Percentiles rank a stretch among this genome's conserved stretches.
Evolutionary conservation across 176 grass and related monocot genomes (phyloP).

Genomic region (Cymbopogon citratus): DNA sequence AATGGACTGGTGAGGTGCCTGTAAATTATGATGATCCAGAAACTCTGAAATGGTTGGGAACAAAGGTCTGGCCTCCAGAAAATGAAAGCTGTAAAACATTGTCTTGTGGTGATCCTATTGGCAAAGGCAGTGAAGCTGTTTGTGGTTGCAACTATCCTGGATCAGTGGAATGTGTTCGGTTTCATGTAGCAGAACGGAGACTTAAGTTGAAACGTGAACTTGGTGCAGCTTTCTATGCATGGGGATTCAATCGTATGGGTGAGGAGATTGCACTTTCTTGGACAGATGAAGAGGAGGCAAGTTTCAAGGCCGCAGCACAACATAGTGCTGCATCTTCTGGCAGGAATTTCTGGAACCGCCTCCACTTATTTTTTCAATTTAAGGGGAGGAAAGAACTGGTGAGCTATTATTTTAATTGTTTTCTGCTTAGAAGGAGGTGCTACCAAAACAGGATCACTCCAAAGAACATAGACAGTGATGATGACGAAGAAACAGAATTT

Average conservation of each 20-base stretch:
- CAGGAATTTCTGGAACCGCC: conserved; percentile 53
- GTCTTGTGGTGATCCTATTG: conserved; percentile 23
- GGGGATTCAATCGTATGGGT: conserved; percentile 79
- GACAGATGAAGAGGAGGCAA: conserved; percentile 60
- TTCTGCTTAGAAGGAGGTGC: conserved; percentile 66
- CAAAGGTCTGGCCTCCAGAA: conserved; percentile 48
- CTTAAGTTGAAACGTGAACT: conserved; percentile 55
- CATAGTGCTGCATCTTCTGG: conserved; percentile 32
- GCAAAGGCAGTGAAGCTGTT: conserved; percentile 42
- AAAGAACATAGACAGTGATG: conserved; percentile 75
- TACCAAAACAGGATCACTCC: conserved; percentile 72
- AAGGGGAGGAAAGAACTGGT: conserved; percentile 57
- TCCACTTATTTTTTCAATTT: conserved; percentile 35
- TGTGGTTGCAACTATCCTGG: conserved; percentile 37
- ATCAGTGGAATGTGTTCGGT: conserved; percentile 62
- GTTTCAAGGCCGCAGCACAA: conserved; percentile 50
- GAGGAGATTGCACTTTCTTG: conserved; percentile 88
- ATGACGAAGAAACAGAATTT: conserved; percentile 63
- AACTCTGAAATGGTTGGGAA: conserved; percentile 62
- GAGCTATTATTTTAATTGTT: conserved; percentile 89
- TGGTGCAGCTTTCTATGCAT: conserved; percentile 49
- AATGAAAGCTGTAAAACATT: conserved; percentile 19
- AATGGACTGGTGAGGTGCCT: conserved; percentile 41
- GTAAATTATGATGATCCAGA: conserved; percentile 25
- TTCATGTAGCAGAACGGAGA: conserved; percentile 58